A percentile compares a stretch with the other conserved stretches of the same genome.
Conservation (phyloP, 2,329 filamentous ascomycete species). For the Leptodontidium sp. region DNA sequence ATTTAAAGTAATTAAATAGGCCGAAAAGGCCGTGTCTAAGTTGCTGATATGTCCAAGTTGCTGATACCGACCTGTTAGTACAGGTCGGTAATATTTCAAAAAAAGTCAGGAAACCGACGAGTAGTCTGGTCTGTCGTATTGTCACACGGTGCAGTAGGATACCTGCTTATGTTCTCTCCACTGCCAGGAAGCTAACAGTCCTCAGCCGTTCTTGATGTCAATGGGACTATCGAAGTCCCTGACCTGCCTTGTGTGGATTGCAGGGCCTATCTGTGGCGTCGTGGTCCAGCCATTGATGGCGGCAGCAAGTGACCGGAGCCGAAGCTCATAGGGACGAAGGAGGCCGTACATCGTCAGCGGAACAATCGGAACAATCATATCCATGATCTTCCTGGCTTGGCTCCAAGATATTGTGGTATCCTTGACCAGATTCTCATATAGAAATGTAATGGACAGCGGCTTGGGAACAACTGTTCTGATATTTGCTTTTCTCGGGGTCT, state of each 20-base stretch:
- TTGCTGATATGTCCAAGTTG: no score
- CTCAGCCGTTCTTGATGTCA: slow-evolving; percentile 58
- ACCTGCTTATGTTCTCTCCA: neutral
- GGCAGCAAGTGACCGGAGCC: slow-evolving; percentile 59
- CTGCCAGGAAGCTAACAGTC: neutral
- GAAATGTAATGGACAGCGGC: slow-evolving; percentile 9
- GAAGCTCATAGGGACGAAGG: slow-evolving; percentile 57
- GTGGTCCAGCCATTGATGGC: slow-evolving; percentile 62
- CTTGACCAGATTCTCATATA: slow-evolving; percentile 12
- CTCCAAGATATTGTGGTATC: slow-evolving; percentile 50
- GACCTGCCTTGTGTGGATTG: slow-evolving; percentile 61
- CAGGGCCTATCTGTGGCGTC: slow-evolving; percentile 60
- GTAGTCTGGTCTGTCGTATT: slow-evolving; percentile 23
- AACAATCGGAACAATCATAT: slow-evolving; percentile 58
- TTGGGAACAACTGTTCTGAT: slow-evolving; percentile 23
- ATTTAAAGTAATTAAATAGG: no score
- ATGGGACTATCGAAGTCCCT: slow-evolving; percentile 61
- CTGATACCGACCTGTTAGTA: no score
- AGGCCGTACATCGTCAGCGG: slow-evolving; percentile 60
- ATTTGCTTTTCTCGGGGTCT: slow-evolving; percentile 39
- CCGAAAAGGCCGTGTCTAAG: no score
- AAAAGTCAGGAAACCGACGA: no score
- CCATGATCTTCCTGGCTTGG: slow-evolving; percentile 54
- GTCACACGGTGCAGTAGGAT: slow-evolving; percentile 17
- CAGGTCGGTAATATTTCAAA: no score